A percentile compares a stretch with the other conserved stretches of the same genome.
Conservation (phyloP, 1,284 basidiomycete genomes). For the Pholiota adiposa region DNA sequence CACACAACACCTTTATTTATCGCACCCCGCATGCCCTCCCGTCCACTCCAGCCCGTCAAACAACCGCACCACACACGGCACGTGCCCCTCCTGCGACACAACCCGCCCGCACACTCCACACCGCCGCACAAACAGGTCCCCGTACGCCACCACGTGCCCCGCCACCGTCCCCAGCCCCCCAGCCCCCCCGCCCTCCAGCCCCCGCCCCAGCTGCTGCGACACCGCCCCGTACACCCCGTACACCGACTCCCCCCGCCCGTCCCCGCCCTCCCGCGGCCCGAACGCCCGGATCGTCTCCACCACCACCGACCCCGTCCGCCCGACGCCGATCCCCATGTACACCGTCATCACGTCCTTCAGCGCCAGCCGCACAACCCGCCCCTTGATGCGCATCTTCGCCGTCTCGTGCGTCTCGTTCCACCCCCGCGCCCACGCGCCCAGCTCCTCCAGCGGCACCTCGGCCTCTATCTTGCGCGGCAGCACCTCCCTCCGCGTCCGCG, state of each 20-base stretch:
- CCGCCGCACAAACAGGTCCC: slow-evolving; percentile 59
- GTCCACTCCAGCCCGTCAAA: slow-evolving; percentile 59
- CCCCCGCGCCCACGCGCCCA: slow-evolving; percentile 54
- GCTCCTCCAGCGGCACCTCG: slow-evolving; percentile 42
- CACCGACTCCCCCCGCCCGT: slow-evolving; percentile 69
- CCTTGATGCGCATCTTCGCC: slow-evolving; percentile 56
- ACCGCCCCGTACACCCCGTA: slow-evolving; percentile 65
- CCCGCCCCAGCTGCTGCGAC: slow-evolving; percentile 64
- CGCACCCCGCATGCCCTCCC: slow-evolving; percentile 56
- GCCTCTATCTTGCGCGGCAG: slow-evolving; percentile 39
- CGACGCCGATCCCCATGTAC: slow-evolving; percentile 50
- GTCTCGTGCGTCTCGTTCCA: slow-evolving; percentile 48
- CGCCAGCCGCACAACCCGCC: slow-evolving; percentile 53
- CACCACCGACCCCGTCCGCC: slow-evolving; percentile 38
- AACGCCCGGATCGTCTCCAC: slow-evolving; percentile 66
- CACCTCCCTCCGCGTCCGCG: slow-evolving; percentile 38
- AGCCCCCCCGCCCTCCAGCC: slow-evolving; percentile 56
- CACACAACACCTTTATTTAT: slow-evolving; percentile 16
- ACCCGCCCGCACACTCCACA: slow-evolving; percentile 65
- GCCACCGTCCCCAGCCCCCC: slow-evolving; percentile 54
- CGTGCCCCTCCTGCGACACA: slow-evolving; percentile 66
- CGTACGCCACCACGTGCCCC: slow-evolving; percentile 55
- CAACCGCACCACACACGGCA: slow-evolving; percentile 68
- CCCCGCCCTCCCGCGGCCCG: slow-evolving; percentile 74
- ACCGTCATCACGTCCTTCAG: slow-evolving; percentile 63